These are phyloP conservation scores for Mycena galericulata DNA, from an alignment of 768 basidiomycete species.

Conservation along the genomic window DNA sequence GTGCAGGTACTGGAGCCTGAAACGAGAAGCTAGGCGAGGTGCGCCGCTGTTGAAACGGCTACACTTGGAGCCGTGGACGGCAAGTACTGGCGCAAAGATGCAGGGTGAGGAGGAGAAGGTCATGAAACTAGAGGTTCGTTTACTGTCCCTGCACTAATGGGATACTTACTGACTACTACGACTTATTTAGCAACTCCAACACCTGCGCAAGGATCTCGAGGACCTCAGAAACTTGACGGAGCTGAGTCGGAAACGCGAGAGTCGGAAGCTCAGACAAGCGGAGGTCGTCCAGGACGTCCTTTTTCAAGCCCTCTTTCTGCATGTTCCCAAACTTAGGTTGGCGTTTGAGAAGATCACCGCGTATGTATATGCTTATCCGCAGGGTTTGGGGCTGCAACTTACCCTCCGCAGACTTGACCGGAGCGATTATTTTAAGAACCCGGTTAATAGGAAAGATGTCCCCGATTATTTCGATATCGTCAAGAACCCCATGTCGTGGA, in stretches of 20 bases:
- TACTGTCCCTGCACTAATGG: background rate
- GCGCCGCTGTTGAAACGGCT: slow-evolving; percentile 93
- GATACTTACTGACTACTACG: slow-evolving; percentile 1
- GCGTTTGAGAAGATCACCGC: slow-evolving; percentile 77
- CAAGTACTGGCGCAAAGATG: slow-evolving; percentile 68
- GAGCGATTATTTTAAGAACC: slow-evolving; percentile 81
- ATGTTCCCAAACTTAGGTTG: slow-evolving; percentile 67
- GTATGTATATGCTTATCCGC: slow-evolving; percentile 56
- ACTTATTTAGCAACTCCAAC: slow-evolving; percentile 62
- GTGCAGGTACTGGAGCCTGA: slow-evolving; percentile 97
- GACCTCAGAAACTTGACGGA: slow-evolving; percentile 74
- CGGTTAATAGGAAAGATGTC: slow-evolving; percentile 82
- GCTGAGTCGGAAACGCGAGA: slow-evolving; percentile 82
- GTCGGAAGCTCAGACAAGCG: slow-evolving; percentile 77
- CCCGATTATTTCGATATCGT: slow-evolving; percentile 94
- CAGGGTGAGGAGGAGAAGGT: slow-evolving; percentile 87
- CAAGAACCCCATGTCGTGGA: slow-evolving; percentile 90
- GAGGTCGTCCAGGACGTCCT: slow-evolving; percentile 77
- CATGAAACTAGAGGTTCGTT: slow-evolving; percentile 82
- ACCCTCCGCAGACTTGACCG: slow-evolving; percentile 71
- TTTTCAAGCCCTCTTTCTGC: slow-evolving; percentile 72
- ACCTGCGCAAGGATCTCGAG: slow-evolving; percentile 82
- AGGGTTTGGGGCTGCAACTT: slow-evolving; percentile 11
- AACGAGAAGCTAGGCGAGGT: slow-evolving; percentile 92
- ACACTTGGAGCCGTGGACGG: slow-evolving; percentile 98